Evolutionary conservation across 2,329 filamentous ascomycete species (phyloP).

Genomic region (Alternaria sp.): DNA sequence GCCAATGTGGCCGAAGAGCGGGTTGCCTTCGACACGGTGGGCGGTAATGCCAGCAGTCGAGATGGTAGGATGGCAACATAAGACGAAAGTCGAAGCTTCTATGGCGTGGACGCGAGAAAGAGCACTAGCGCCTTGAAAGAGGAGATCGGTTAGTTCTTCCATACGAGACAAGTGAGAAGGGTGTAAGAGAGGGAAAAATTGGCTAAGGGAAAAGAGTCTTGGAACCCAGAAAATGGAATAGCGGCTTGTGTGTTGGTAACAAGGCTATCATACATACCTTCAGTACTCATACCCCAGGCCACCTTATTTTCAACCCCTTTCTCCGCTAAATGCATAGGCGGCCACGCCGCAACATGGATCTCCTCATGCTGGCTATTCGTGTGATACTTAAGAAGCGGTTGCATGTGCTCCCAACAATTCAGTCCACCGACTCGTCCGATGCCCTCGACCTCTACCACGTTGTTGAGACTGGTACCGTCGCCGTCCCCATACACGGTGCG

Average conservation of each 20-base stretch:
- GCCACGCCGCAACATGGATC: slow-evolving; percentile 55
- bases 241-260: background rate
- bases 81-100: slow-evolving; percentile 60
- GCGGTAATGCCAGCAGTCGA: slow-evolving; percentile 54
- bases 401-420: slow-evolving; percentile 53
- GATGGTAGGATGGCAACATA: slow-evolving; percentile 61
- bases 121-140: background rate
- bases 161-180: background rate
- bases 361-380: slow-evolving; percentile 50
- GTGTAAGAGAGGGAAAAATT: no score
- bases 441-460: slow-evolving; percentile 36
- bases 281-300: background rate
- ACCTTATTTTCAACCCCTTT: background rate
- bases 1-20: slow-evolving; percentile 54
- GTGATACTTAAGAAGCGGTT: slow-evolving; percentile 54
- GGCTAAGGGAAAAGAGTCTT: no score
- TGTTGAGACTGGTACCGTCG: slow-evolving; percentile 43
- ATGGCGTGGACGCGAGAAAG: background rate
- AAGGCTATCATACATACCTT: background rate
- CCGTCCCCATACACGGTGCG: slow-evolving; percentile 55
- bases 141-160: background rate
- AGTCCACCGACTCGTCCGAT: background rate
- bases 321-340: slow-evolving; percentile 24
- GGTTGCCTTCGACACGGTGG: slow-evolving; percentile 54
- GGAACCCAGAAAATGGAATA: background rate